Evolutionary conservation across 257 asterid species (phyloP), one percentile per base, ranked within the genome.

Genomic region (Avicennia marina): DNA sequence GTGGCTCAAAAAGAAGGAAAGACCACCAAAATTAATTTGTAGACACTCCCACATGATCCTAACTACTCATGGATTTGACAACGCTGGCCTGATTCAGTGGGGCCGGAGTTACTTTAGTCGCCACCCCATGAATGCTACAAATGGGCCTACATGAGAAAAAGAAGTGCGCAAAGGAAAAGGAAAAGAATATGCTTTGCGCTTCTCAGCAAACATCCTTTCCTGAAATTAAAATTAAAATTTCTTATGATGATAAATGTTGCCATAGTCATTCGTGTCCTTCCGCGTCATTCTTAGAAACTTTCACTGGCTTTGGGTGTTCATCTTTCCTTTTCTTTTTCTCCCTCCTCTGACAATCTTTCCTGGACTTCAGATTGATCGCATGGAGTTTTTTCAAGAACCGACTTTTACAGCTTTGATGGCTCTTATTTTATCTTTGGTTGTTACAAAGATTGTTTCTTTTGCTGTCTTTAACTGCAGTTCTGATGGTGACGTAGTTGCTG

Each of bases 131-230:
- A 40, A 34, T 38, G 64, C 63, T 56, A 27, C 44, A 48, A 47
- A 19, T 21, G 7, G 60, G 57, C 76, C 73, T 65, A 62, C 72
- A 4, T 27, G 7, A 13, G 46, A 13, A 64, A 51, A 45, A 45
- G 34, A 32, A 27, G 11, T n/a, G n/a, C n/a, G 19, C 25, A 45
- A 40, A 11, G 9, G 38, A 26, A 54, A 50, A 42, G 67, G 73
- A 66, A 67, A 61, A 65, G 94, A 79, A 87, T 87, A 87, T 87
- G 87, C 95, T 66, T 84, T 84, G 65, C 87, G 70, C 83, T 70
- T 42, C 68, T 49, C 58, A 16, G 58, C 67, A 69, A 44, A 72
- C 75, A 84, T 72, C 59, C 81, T 43, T 44, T 63, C 71, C 52
- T 25, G 5, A 53, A 56, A 44, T 64, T 45, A 44, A 34, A 24